Evolutionary conservation across 805 yeast species (phyloP), one percentile per base, ranked within the genome.

Genomic region (Kodamaea sagamina): DNA sequence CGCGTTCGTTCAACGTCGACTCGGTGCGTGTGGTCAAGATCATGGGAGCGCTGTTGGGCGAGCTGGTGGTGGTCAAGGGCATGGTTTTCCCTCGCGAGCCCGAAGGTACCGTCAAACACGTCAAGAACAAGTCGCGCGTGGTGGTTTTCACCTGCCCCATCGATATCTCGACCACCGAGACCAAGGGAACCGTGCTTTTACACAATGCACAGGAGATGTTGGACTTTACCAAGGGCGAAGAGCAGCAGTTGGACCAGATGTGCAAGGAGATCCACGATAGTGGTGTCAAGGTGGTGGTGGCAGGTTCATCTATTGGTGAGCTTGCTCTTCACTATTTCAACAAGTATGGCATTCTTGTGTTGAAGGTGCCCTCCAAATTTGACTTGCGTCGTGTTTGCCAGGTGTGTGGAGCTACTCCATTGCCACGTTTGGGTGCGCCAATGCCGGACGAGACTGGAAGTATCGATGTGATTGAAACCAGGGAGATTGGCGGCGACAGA

Each of bases 31-130:
- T 93, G 12, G 99, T 93, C 41, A 93, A 93, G 69, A 86, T 93
- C 54, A 88, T 93, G 96, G 99, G 99, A 48, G 76, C 95, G 12
- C 75, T 90, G 41, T 72, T 93, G 53, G 67, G 72, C 27, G 75
- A 76, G 54, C 85, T 95, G 9, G 77, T 77, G 56, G 98, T 93
- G 41, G 74, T 93, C 50, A 88, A 86, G 67, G 99, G 99, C 54
- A 93, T 93, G 99, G 97, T 93, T 28, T 92, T 93, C 77, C 95
- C 95, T 53, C 80, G 95, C 57, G 96, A 89, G 65, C 97, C 98
- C n/a, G 98, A 92, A 64, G 95, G 97, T 11, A 82, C 81, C 52
- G 67, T 90, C 39, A 89, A 88, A 61, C 77, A 82, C 48, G 70
- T 85, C 44, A 62, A 56, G 7, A 36, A 44, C 15, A 81, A 76